A percentile compares a stretch with the other conserved stretches of the same genome.
Evolutionary conservation across 176 grass and related monocot genomes (phyloP).

Genomic region (Hordeum marinum): DNA sequence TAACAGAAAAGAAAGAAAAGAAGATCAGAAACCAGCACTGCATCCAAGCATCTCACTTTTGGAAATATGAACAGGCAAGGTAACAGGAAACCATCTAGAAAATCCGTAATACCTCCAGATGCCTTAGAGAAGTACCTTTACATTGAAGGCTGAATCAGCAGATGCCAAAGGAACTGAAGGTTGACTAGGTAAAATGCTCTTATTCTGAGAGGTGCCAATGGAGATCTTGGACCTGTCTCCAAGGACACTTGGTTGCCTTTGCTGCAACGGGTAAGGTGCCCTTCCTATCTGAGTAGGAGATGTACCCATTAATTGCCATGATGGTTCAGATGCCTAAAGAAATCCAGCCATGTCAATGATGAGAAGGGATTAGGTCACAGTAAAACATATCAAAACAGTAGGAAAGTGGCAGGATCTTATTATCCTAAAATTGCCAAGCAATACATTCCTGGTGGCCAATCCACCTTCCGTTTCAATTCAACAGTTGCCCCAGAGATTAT

Average conservation of each 20-base stretch:
- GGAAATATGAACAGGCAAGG: constrained; percentile 15
- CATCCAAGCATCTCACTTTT: neutral
- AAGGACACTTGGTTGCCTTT: constrained; percentile 59
- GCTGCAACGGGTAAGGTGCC: constrained; percentile 55
- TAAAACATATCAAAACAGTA: constrained; percentile 13
- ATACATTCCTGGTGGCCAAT: neutral
- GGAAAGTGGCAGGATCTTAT: neutral
- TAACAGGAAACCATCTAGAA: neutral
- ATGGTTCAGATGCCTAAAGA: constrained; percentile 56
- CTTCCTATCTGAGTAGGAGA: constrained; percentile 44
- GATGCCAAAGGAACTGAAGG: constrained; percentile 34
- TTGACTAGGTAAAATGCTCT: constrained; percentile 40
- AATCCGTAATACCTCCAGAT: constrained; percentile 5
- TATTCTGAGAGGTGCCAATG: constrained; percentile 28
- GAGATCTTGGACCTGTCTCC: constrained; percentile 44
- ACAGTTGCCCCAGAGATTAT: constrained; percentile 3
- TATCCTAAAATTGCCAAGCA: constrained; percentile 9
- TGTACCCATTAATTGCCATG: constrained; percentile 66
- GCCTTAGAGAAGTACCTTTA: constrained; percentile 32
- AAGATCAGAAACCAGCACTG: neutral
- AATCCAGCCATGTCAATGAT: constrained; percentile 11
- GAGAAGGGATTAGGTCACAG: neutral
- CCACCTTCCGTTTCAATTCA: constrained; percentile 21
- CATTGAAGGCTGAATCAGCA: constrained; percentile 46
- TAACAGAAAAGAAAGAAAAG: constrained; percentile 1